Percentiles rank a stretch among this genome's conserved stretches.
Conservation (phyloP, 108 stramenopile species). For the Cyclotella choctawhatcheeana region DNA sequence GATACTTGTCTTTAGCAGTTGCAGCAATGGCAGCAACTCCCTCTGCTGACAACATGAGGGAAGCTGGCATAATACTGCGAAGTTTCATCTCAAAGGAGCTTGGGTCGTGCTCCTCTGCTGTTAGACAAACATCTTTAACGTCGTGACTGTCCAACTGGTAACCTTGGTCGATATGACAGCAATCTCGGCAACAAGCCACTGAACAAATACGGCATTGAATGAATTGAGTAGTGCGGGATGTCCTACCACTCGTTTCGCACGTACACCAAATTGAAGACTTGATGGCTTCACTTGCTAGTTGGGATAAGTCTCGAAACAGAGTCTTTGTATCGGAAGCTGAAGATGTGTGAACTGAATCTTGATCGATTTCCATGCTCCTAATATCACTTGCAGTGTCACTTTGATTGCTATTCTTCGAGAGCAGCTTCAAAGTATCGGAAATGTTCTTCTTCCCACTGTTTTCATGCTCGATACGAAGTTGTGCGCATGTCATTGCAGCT, state of each 20-base stretch:
- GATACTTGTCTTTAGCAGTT: slow-evolving; percentile 42
- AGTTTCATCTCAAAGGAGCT: slow-evolving; percentile 54
- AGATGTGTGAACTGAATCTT: background rate
- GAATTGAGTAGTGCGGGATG: slow-evolving; percentile 40
- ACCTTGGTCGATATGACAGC: slow-evolving; percentile 44
- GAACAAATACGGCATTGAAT: slow-evolving; percentile 54
- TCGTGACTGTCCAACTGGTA: slow-evolving; percentile 57
- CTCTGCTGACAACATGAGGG: slow-evolving; percentile 38
- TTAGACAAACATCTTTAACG: slow-evolving; percentile 22
- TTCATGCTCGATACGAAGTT: slow-evolving; percentile 55
- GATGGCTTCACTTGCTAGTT: slow-evolving; percentile 48
- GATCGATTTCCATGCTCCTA: background rate
- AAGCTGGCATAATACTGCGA: slow-evolving; percentile 48
- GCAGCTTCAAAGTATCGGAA: slow-evolving; percentile 14
- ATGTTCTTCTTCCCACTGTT: slow-evolving; percentile 12
- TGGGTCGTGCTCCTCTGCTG: slow-evolving; percentile 19
- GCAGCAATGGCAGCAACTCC: slow-evolving; percentile 49
- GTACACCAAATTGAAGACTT: slow-evolving; percentile 71
- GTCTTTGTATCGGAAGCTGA: slow-evolving; percentile 13
- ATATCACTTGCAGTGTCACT: background rate
- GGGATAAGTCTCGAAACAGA: slow-evolving; percentile 44
- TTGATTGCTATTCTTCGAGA: background rate
- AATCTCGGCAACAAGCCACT: slow-evolving; percentile 59
- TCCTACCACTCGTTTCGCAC: slow-evolving; percentile 66
- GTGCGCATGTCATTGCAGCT: slow-evolving; percentile 59